Base-by-base conservation (phyloP, 2,329 filamentous ascomycete species). In the Aureobasidium lini region DNA sequence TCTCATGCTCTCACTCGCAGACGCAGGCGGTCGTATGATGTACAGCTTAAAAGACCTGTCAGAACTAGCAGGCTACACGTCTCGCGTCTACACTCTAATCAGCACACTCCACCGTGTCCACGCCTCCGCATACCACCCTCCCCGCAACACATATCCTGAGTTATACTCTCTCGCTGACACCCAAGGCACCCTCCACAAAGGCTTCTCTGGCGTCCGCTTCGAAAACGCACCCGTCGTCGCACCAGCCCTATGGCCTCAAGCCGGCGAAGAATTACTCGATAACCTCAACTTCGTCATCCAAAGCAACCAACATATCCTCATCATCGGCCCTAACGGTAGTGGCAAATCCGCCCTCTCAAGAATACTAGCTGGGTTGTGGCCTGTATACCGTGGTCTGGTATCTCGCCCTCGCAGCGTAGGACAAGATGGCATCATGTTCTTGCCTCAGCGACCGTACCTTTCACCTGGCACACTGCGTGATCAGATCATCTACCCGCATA, bases 21-120 rank as follows among this genome's bases (percentile, higher is more conserved):
- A 99, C 73, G 94, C 94, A 1, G 94, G 94, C 61, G 93, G 93
- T 29, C 84, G 94, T 48, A 96, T 99, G 90, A 99, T 99, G 94
- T 99, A 99, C 78, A 94, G 89, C 63, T 95, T 99, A 79, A 99
- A 99, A 75, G 95, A 99, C 69, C 83, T 99, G 37, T 92, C 92
- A 1, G 94, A 99, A 71, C 80, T 99, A 36, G 94, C 94, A 5
- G 94, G 94, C 23, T 95, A 97, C 76, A 99, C 94, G 0, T 96
- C 90, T 61, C 86, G 94, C 46, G 92, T 99, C 11, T 99, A 96
- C 76, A 95, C 91, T 10, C 81, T 99, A 42, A 95, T 99, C 69
- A 93, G 91, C 46, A 96, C 94, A 0, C 82, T 99, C 29, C 94
- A 99, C 70, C 86, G 94, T 34, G 92, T 95, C 1, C 92, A 99